phyloP scores from a whole-genome alignment of 495 filamentous ascomycete genomes.

The Penicillium arizonense region DNA sequence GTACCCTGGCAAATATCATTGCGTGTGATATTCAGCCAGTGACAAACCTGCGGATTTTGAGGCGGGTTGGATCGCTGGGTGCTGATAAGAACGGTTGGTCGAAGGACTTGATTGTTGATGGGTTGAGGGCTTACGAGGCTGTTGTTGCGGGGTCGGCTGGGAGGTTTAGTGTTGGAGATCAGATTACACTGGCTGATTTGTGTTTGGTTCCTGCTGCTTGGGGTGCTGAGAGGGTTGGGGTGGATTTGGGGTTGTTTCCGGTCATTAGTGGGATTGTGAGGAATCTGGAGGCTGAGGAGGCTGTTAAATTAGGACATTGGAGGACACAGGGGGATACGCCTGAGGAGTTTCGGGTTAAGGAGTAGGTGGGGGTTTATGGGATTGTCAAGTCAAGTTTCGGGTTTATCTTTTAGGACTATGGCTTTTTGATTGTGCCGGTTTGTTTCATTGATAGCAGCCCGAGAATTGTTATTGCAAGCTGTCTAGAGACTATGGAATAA shows the following conservation, averaged over 20 bases:
- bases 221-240: constrained; percentile 47
- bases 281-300: constrained; percentile 33
- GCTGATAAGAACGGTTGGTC: constrained; percentile 36
- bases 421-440: neutral
- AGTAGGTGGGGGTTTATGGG: neutral
- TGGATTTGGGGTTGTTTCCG: constrained; percentile 42
- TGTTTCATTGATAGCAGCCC: neutral
- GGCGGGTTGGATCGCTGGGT: constrained; percentile 38
- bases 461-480: constrained; percentile 5
- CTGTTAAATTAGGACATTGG: constrained; percentile 46
- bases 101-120: constrained; percentile 38
- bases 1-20: constrained; percentile 46
- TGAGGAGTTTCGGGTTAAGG: constrained; percentile 37
- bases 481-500: constrained; percentile 5
- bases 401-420: neutral
- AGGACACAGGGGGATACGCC: constrained; percentile 47
- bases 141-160: constrained; percentile 33
- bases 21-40: constrained; percentile 49
- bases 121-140: constrained; percentile 49
- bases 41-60: constrained; percentile 47
- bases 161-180: constrained; percentile 49
- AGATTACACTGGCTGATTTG: constrained; percentile 52
- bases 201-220: constrained; percentile 50
- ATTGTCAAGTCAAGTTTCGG: neutral
- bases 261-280: constrained; percentile 37